Base-by-base conservation (phyloP, 2,329 filamentous ascomycete species). In the Hortaea sp. region DNA sequence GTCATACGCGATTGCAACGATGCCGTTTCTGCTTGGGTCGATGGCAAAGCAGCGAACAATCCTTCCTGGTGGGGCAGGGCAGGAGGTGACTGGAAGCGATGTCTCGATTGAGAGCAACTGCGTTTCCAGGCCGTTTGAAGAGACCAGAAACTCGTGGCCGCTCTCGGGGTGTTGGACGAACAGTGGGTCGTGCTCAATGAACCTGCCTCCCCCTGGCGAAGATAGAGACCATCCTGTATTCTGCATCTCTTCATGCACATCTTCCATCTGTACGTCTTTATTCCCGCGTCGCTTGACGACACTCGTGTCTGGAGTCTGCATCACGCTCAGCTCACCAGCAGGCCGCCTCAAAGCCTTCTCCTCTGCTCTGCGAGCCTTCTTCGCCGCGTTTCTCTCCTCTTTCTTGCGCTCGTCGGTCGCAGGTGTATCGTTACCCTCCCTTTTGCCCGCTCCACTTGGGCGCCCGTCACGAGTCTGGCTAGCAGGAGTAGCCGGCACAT, bases 31-130 rank as follows among this genome's bases (percentile, higher is more conserved):
- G 42, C 60, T 57, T 29, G 68, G 66, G 45, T 72, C 81, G 30
- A 79, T 54, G 13, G 70, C 68, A 57, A 73, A 79, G 27, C 71
- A 70, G 20, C 71, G 66, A 20, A 82, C 67, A 7, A 61, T 64
- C 20, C 70, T 64, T 57, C 66, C 60, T 55, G 70, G 53, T n/a
- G 67, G 64, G 29, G 82, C 69, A 9, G 76, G 69, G 42, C 95
- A 82, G 46, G 81, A 79, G 54, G 87, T 81, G 40, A 87, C 73
- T 20, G 94, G 77, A 42, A 94, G 77, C 1, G 92, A 97, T 45
- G 88, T 88, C 53, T 78, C 72, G 29, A 86, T 79, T 1, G 85
- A 85, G 66, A 92, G 48, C 4, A 64, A 46, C 40, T 62, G 59
- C 2, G 62, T 52, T 41, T 62, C 56, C 11, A 55, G 56, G 1